Conservation (phyloP, 148 eudicot species). For the Rhododendron molle region DNA sequence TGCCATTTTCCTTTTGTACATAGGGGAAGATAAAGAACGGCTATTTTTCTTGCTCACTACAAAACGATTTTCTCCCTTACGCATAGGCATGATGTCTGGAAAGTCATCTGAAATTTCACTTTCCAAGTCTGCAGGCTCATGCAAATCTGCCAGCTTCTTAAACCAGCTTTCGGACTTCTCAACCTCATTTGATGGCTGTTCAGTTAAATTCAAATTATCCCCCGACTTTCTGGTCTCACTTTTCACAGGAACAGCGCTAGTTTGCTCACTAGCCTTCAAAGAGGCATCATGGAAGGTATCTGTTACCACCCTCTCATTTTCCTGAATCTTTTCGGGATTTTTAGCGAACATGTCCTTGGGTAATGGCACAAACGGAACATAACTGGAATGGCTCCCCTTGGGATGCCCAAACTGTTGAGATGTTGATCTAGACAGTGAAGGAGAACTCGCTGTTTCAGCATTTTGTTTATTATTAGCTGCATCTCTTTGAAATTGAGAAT, state of each 20-base stretch:
- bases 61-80: conserved; percentile 71
- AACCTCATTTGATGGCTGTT: conserved; percentile 14
- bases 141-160: conserved; percentile 47
- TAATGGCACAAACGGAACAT: conserved; percentile 32
- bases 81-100: conserved; percentile 80
- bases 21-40: conserved; percentile 71
- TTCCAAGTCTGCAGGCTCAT: conserved; percentile 32
- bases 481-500: conserved; percentile 23
- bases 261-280: conserved; percentile 8
- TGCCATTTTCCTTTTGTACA: conserved; percentile 63
- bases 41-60: conserved; percentile 77
- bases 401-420: conserved; percentile 13
- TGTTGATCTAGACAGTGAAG: conserved; percentile 11
- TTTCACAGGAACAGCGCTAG: not conserved
- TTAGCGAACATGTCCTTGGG: conserved; percentile 30
- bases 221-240: not conserved
- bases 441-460: not conserved
- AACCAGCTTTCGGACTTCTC: conserved; percentile 55
- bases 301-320: not conserved
- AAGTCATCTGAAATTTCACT: conserved; percentile 45
- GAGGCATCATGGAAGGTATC: conserved; percentile 7
- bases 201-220: conserved; percentile 10
- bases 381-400: conserved; percentile 13
- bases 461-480: conserved; percentile 7
- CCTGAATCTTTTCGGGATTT: conserved; percentile 13